Conservation (phyloP, 2,329 filamentous ascomycete genomes). For the Colletotrichum destructivum region DNA sequence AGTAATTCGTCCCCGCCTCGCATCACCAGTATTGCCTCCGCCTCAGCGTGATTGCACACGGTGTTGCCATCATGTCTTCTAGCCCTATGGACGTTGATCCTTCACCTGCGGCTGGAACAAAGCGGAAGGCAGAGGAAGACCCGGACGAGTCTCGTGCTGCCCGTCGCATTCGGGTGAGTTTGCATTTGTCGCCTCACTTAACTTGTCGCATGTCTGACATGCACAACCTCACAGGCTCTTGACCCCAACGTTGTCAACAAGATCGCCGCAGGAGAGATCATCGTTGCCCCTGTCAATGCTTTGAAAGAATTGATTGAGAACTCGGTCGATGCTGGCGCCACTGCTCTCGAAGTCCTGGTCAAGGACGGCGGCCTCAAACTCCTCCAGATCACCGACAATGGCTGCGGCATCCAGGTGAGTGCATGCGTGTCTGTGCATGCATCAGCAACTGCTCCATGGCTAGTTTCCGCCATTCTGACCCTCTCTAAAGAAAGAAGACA, state of each 20-base stretch:
- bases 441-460: no score
- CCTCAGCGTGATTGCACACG: not conserved
- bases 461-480: constrained; percentile 43
- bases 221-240: constrained; percentile 73
- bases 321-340: constrained; percentile 96
- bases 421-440: not conserved
- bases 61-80: constrained; percentile 45
- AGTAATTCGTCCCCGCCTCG: not conserved
- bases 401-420: constrained; percentile 89
- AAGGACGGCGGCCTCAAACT: constrained; percentile 97
- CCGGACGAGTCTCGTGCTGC: constrained; percentile 56
- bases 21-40: not conserved
- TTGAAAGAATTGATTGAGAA: constrained; percentile 98
- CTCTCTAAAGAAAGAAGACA: constrained; percentile 81
- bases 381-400: constrained; percentile 97
- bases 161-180: constrained; percentile 65
- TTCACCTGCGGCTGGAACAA: constrained; percentile 60
- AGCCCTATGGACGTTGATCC: constrained; percentile 61
- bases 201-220: constrained; percentile 20
- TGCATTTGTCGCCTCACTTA: constrained; percentile 17
- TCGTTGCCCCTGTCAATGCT: constrained; percentile 95
- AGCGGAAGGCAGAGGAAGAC: constrained; percentile 64
- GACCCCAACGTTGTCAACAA: constrained; percentile 97
- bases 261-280: constrained; percentile 98
- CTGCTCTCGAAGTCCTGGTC: constrained; percentile 88